Conservation (phyloP, 352 stramenopile genomes). For the Phytophthora litchii region DNA sequence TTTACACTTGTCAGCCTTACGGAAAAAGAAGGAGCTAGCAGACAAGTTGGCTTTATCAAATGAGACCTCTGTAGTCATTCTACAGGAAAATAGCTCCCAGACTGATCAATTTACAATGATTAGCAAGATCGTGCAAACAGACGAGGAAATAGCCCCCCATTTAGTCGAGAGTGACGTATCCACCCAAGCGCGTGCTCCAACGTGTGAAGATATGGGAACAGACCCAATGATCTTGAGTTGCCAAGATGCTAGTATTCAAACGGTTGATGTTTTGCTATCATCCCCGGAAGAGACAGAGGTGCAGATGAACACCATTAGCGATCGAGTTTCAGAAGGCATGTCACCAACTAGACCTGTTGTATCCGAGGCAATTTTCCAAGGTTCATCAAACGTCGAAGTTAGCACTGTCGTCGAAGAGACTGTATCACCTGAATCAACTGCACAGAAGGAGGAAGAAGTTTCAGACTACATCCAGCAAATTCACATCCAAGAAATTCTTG, state of each 20-base stretch:
- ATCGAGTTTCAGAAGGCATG: neutral
- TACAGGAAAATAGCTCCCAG: conserved; percentile 18
- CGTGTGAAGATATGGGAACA: conserved; percentile 28
- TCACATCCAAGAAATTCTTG: conserved; percentile 30
- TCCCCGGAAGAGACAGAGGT: conserved; percentile 14
- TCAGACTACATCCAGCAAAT: conserved; percentile 40
- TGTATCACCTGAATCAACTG: neutral
- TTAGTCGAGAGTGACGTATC: conserved; percentile 1
- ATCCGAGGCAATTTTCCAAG: neutral
- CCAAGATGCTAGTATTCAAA: conserved; percentile 28
- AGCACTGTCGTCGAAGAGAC: neutral
- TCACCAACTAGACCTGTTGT: neutral
- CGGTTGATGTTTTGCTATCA: conserved; percentile 8
- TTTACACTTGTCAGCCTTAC: conserved; percentile 40
- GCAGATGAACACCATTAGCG: conserved; percentile 1
- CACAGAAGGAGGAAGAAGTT: conserved; percentile 10
- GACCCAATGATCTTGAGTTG: conserved; percentile 18
- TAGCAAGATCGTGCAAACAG: conserved; percentile 22
- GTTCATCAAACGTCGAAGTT: conserved; percentile 7
- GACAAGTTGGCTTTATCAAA: conserved; percentile 39
- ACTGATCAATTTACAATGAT: conserved; percentile 8
- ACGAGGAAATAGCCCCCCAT: conserved; percentile 1
- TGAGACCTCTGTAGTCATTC: conserved; percentile 6
- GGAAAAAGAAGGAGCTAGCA: conserved; percentile 52
- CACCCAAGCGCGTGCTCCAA: neutral